Evolutionary conservation across 371 early-diverging fungal species (phyloP).

Genomic region (Mortierella sp.): DNA sequence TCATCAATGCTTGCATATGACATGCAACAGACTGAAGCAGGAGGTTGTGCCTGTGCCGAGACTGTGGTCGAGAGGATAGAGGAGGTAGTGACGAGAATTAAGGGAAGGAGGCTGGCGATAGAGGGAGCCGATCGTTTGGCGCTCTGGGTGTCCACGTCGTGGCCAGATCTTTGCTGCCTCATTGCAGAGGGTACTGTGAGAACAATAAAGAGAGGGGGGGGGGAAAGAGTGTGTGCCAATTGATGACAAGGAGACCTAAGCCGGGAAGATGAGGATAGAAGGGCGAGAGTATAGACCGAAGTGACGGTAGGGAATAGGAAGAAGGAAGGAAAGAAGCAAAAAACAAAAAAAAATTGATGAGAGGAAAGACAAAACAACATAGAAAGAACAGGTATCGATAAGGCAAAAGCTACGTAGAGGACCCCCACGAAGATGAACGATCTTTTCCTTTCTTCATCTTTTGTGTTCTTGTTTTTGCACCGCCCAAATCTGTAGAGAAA

Average conservation of each 20-base stretch:
- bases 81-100: background rate
- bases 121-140: background rate
- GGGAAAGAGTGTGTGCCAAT: no score
- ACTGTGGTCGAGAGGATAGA: background rate
- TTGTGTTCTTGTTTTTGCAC: no score
- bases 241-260: no score
- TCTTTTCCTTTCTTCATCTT: background rate
- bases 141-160: background rate
- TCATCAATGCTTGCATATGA: background rate
- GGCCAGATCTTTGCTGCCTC: background rate
- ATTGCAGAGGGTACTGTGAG: background rate
- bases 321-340: background rate
- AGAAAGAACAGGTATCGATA: no score
- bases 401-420: background rate
- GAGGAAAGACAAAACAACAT: background rate
- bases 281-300: background rate
- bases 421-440: background rate
- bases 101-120: background rate
- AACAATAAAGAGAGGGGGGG: background rate
- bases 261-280: background rate
- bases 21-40: background rate
- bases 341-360: background rate
- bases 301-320: background rate
- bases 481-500: no score
- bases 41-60: constrained; percentile 3